phyloP scores from a whole-genome alignment of 768 basidiomycete species.

The Termitomyces heimii region DNA sequence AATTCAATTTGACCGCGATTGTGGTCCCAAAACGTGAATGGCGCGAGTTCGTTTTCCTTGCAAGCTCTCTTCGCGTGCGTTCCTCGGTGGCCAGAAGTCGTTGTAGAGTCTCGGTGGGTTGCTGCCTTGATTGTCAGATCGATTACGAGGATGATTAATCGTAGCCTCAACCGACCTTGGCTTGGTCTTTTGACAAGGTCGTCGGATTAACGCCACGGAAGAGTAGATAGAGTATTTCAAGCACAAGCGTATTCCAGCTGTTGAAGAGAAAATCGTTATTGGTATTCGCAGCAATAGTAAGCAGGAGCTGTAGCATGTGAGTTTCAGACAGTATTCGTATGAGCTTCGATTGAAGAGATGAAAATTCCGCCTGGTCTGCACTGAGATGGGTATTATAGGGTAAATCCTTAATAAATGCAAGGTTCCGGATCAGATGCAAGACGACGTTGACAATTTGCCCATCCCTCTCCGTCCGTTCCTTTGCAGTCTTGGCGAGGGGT shows the following conservation, averaged over 20 bases:
- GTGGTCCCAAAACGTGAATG: constrained; percentile 98
- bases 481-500: constrained; percentile 60
- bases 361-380: constrained; percentile 74
- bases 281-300: constrained; percentile 81
- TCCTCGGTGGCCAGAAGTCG: constrained; percentile 77
- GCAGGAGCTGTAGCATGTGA: constrained; percentile 67
- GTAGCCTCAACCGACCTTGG: constrained; percentile 42
- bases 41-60: constrained; percentile 57
- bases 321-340: constrained; percentile 66
- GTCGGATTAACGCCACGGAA: constrained; percentile 73
- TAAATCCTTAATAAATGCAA: constrained; percentile 90
- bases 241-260: constrained; percentile 80
- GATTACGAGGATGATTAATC: neutral
- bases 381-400: constrained; percentile 66
- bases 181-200: constrained; percentile 52
- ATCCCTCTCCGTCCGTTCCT: constrained; percentile 75
- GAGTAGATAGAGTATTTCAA: constrained; percentile 91
- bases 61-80: constrained; percentile 49
- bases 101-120: constrained; percentile 62
- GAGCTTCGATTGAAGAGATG: constrained; percentile 72
- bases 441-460: constrained; percentile 84
- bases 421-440: constrained; percentile 85
- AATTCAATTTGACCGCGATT: constrained; percentile 69
- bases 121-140: constrained; percentile 31
- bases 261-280: constrained; percentile 75